Evolutionary conservation across 371 early-diverging fungal species (phyloP).

Genomic region (Enterospora canceri): DNA sequence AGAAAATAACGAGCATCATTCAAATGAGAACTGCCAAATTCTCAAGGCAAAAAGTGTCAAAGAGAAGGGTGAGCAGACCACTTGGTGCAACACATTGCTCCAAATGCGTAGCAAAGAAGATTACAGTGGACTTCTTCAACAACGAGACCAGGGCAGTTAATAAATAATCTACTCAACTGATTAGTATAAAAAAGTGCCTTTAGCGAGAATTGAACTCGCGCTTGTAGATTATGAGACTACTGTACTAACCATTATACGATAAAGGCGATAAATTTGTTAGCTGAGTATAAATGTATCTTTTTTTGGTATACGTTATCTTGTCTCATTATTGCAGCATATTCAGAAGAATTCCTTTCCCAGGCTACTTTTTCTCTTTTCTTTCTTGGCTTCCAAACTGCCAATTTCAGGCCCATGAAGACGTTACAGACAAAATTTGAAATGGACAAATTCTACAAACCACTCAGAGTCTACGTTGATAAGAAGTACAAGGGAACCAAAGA

Average conservation of each 20-base stretch:
- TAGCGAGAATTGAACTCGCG: conserved; percentile 25
- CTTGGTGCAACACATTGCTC: conserved; percentile 50
- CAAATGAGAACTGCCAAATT: conserved; percentile 54
- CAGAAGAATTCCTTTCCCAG: too few species aligned
- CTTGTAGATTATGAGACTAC: conserved; percentile 27
- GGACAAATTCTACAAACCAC: too few species aligned
- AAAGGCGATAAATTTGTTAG: not conserved
- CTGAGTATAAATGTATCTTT: not conserved
- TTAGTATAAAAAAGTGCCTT: conserved; percentile 13
- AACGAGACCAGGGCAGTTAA: conserved; percentile 33
- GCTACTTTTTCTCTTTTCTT: too few species aligned
- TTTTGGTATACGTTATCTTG: too few species aligned
- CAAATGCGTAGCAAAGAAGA: conserved; percentile 48
- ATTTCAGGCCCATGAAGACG: too few species aligned
- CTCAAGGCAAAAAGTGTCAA: conserved; percentile 46
- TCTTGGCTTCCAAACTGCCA: too few species aligned
- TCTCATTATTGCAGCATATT: too few species aligned
- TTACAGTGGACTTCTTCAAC: conserved; percentile 47
- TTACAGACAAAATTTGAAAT: too few species aligned
- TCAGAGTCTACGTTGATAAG: conserved; percentile 23
- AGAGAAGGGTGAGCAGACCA: conserved; percentile 51
- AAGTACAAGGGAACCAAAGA: conserved; percentile 50
- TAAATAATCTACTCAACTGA: not conserved
- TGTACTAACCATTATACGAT: conserved; percentile 28
- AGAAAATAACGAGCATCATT: conserved; percentile 39